Percentiles rank a stretch among this genome's conserved stretches.
Conservation (phyloP, 352 stramenopile species). For the Phytophthora pistaciae region DNA sequence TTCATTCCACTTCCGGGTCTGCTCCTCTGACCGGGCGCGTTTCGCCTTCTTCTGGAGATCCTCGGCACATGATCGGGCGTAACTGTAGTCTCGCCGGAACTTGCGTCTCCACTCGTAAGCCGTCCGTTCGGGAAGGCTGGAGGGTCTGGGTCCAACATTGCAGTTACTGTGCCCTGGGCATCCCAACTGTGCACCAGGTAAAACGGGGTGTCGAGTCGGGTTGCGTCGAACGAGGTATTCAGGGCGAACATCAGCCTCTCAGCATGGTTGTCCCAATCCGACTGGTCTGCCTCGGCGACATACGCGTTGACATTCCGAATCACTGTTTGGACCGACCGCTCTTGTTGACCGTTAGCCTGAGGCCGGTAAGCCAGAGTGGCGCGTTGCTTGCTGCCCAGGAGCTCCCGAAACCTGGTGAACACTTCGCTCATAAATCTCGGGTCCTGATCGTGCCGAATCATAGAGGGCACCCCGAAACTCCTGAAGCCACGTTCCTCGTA, state of each 20-base stretch:
- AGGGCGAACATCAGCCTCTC: no score
- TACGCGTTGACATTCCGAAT: background rate
- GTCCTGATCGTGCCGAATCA: no score
- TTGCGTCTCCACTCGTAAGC: background rate
- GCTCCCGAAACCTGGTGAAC: background rate
- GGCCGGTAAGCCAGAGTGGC: background rate
- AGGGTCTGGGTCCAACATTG: background rate
- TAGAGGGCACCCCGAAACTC: no score
- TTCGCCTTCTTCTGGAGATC: background rate
- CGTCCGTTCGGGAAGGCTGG: background rate
- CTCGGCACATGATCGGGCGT: background rate
- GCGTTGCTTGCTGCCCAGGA: background rate
- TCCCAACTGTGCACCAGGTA: constrained; percentile 10
- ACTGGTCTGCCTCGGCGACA: background rate
- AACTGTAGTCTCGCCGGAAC: background rate
- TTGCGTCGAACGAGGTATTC: constrained; percentile 4
- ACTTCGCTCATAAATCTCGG: no score
- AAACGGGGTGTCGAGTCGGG: background rate
- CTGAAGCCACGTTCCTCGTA: constrained; percentile 4
- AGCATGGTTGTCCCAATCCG: constrained; percentile 2
- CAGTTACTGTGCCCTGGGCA: background rate
- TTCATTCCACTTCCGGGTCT: background rate
- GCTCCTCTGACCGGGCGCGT: background rate
- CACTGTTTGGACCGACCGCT: constrained; percentile 7
- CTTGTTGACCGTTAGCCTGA: constrained; percentile 6